These are phyloP conservation scores for Clarireedia paspali DNA, from an alignment of 2,329 filamentous ascomycete genomes.

Conservation along the genomic window DNA sequence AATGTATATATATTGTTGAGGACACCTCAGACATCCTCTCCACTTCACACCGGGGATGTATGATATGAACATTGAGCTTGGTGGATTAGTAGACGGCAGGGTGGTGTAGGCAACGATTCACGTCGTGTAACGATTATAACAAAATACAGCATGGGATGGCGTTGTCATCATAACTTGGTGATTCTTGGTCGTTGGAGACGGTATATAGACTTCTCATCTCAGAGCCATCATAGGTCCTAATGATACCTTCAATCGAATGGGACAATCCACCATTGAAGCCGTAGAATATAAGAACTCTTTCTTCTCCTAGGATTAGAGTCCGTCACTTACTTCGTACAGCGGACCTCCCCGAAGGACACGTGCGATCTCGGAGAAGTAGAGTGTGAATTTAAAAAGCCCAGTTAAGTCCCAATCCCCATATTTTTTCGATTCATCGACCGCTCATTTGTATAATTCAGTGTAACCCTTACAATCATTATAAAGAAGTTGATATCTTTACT, in stretches of 20 bases:
- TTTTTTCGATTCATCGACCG: not conserved
- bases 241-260: no score
- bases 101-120: not conserved
- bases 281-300: not conserved
- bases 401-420: not conserved
- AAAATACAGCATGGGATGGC: not conserved
- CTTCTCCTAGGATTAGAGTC: not conserved
- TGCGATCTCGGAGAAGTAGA: constrained; percentile 1
- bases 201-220: constrained; percentile 4
- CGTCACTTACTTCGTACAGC: not conserved
- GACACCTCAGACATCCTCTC: no score
- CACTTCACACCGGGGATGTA: not conserved
- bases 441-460: not conserved
- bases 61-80: not conserved
- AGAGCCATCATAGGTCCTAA: not conserved
- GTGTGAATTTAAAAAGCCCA: not conserved
- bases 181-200: not conserved
- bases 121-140: not conserved
- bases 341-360: not conserved
- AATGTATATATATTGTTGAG: not conserved
- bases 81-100: not conserved
- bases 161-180: not conserved
- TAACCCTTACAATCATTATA: not conserved
- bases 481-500: not conserved
- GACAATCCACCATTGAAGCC: no score